Evolutionary conservation across 768 basidiomycete species (phyloP), one percentile per base, ranked within the genome.

Genomic region (Cystobasidium ongulense): DNA sequence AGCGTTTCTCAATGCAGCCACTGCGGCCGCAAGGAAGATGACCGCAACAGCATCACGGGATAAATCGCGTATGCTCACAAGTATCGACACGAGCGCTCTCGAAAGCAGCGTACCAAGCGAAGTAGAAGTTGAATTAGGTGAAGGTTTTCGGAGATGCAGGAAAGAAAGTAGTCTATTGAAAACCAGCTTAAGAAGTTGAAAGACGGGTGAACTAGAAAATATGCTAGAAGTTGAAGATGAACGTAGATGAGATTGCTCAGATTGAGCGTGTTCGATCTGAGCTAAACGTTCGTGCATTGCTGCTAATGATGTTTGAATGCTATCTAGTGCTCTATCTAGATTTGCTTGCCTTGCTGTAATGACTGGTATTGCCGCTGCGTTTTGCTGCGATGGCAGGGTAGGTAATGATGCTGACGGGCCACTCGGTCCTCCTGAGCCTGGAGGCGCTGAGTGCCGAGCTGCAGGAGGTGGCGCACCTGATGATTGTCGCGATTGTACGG

Each of bases 231-330:
- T 31, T 7, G 65, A 59, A 59, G 65, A 67, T 31, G 65, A 36
- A 27, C 53, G 65, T 52, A 52, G 23, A 15, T 59, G 57, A 13
- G 5, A 27, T 35, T 17, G 29, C 25, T 59, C 23, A 2, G 25
- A 3, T 36, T 59, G 68, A 5, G 68, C 54, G 2, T 29, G 2
- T 27, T 71, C 68, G 21, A 71, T 54, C 35, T 39, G 68, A 43
- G 50, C 59, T 27, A 71, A 27, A 18, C 68, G 68, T 43, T 71
- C 68, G 53, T 71, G 68, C 39, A 71, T 27, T 29, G 68, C 68
- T n/a, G 52, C 27, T 21, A 71, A 54, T 11, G 52, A 57, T 10
- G 68, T 71, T 27, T 71, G 68, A 15, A 71, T 71, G 31, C 68
- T 71, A 54, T 71, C 68, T 8, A 71, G 54, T 2, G 68, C 68